These are phyloP conservation scores for Gaultheria prostrata DNA, from an alignment of 148 eudicot species.

Conservation along the genomic window DNA sequence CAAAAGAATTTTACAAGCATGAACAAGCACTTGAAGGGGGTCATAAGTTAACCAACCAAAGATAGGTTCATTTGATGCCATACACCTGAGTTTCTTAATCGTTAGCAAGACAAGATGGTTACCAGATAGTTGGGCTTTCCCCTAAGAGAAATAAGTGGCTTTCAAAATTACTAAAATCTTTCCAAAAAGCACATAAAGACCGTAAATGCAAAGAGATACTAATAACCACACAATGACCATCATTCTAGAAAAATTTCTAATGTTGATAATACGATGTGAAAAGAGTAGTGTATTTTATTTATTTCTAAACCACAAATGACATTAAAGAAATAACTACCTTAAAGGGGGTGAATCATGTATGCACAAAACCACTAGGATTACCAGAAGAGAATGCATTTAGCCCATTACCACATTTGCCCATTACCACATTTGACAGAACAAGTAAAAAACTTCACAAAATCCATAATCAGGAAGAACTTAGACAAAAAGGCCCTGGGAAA, in stretches of 20 bases:
- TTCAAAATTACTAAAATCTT: not conserved
- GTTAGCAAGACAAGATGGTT: slow-evolving; percentile 2
- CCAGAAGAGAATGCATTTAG: not conserved
- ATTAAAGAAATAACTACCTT: not conserved
- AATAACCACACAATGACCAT: not conserved
- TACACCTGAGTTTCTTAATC: not conserved
- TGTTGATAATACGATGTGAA: not conserved
- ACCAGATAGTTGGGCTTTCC: not conserved
- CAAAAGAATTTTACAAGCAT: not conserved
- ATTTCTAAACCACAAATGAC: not conserved
- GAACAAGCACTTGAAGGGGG: not conserved
- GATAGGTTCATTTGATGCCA: not conserved
- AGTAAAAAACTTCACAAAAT: not conserved
- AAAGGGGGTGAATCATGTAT: not conserved
- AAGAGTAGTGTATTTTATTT: not conserved
- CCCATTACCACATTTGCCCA: not conserved
- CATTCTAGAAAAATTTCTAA: not conserved
- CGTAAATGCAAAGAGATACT: not conserved
- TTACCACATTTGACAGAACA: not conserved
- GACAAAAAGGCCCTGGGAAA: not conserved
- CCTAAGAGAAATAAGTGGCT: not conserved
- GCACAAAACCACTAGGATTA: not conserved
- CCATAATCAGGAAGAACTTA: not conserved
- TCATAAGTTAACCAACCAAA: not conserved
- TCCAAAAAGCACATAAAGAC: not conserved